A percentile compares a stretch with the other conserved stretches of the same genome.
Conservation (phyloP, 1,284 basidiomycete genomes). For the Rhodofomes roseus region DNA sequence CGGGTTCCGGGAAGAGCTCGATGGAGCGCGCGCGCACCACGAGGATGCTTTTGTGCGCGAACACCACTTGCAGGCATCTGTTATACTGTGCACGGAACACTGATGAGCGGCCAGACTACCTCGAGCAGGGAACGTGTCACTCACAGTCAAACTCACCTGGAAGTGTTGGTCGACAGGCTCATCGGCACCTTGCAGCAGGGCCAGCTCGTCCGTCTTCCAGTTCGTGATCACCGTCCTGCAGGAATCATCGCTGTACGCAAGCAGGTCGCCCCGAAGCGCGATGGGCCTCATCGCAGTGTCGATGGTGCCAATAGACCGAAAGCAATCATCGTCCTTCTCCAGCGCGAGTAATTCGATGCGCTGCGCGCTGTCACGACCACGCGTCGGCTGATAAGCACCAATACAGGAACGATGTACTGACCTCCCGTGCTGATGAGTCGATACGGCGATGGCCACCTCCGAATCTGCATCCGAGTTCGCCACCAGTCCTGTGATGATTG, state of each 20-base stretch:
- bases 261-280: constrained; percentile 42
- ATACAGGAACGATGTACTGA: constrained; percentile 6
- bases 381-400: no score
- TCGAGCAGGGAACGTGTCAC: neutral
- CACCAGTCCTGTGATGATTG: constrained; percentile 45
- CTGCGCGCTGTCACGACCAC: constrained; percentile 11
- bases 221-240: constrained; percentile 48
- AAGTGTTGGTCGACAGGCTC: constrained; percentile 29
- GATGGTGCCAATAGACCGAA: constrained; percentile 22
- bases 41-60: constrained; percentile 43
- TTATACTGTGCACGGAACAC: constrained; percentile 32
- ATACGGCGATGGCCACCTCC: constrained; percentile 45
- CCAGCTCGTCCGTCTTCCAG: constrained; percentile 44
- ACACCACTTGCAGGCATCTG: constrained; percentile 47
- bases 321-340: neutral
- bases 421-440: constrained; percentile 32
- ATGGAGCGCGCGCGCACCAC: constrained; percentile 56
- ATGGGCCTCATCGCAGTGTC: constrained; percentile 41
- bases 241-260: constrained; percentile 50
- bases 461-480: constrained; percentile 44
- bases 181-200: constrained; percentile 38
- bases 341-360: constrained; percentile 22
- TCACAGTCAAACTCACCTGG: constrained; percentile 28
- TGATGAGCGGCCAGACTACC: constrained; percentile 10
- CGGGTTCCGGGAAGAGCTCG: constrained; percentile 47